Evolutionary conservation across 192 early-diverging fungal genomes (phyloP).

Genomic region (Coemansia sp.): DNA sequence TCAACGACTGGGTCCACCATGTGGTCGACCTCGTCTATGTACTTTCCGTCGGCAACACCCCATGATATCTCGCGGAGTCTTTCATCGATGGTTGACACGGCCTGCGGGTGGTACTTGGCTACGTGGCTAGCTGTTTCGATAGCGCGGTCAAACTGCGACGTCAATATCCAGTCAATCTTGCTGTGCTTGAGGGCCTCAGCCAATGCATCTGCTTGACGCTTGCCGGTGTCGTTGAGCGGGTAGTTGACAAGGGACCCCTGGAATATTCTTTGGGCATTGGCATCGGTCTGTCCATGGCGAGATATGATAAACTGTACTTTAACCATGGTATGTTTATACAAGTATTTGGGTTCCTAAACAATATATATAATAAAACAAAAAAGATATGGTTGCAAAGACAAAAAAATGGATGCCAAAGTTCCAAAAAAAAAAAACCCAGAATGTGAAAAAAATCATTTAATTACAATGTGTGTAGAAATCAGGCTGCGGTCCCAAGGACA

Average conservation of each 20-base stretch:
- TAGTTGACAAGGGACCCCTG: background rate
- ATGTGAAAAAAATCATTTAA: background rate
- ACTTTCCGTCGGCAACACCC: background rate
- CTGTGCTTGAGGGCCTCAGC: background rate
- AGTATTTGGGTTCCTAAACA: no score
- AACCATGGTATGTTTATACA: background rate
- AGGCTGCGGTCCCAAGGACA: conserved; percentile 48
- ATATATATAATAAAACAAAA: no score
- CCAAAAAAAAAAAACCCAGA: background rate
- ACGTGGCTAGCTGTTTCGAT: background rate
- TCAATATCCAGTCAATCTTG: background rate
- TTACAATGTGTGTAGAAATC: conserved; percentile 2
- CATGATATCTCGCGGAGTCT: conserved; percentile 1
- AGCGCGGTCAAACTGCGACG: background rate
- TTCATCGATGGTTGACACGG: background rate
- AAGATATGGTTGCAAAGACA: no score
- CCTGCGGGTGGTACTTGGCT: background rate
- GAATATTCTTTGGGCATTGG: conserved; percentile 1
- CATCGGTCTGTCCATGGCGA: background rate
- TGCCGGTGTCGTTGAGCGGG: background rate
- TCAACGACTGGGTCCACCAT: background rate
- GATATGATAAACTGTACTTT: background rate
- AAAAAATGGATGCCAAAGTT: no score
- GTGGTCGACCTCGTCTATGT: background rate
- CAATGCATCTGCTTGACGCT: background rate